A percentile compares a stretch with the other conserved stretches of the same genome.
phyloP scores from a whole-genome alignment of 768 basidiomycete species.

The Floccularia luteovirens region DNA sequence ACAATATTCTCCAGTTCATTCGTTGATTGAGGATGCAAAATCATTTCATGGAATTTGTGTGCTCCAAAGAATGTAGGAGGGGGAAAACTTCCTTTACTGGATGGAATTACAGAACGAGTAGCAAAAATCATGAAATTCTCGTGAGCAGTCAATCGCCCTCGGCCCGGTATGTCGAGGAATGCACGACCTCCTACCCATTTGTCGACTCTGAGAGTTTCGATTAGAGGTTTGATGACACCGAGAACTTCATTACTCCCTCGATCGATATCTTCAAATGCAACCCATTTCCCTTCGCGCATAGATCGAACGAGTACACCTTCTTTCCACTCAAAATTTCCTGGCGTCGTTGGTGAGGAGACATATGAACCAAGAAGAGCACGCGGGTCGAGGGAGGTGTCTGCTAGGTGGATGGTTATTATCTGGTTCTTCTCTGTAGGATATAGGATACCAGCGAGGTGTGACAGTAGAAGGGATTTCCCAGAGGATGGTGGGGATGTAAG shows the following conservation, averaged over 20 bases:
- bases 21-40: constrained; percentile 49
- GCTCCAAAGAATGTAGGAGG: constrained; percentile 73
- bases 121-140: constrained; percentile 85
- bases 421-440: constrained; percentile 56
- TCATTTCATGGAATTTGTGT: constrained; percentile 75
- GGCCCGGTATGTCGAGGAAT: constrained; percentile 63
- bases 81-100: constrained; percentile 39
- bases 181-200: constrained; percentile 75
- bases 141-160: constrained; percentile 66
- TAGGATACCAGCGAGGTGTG: constrained; percentile 64
- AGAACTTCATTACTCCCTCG: constrained; percentile 85
- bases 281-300: constrained; percentile 86
- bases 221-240: constrained; percentile 76
- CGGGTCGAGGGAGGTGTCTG: constrained; percentile 93
- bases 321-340: constrained; percentile 94
- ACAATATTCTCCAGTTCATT: constrained; percentile 72
- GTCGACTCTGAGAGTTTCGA: constrained; percentile 60
- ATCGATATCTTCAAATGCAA: constrained; percentile 91
- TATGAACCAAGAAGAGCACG: constrained; percentile 92
- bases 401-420: constrained; percentile 81
- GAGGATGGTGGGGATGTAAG: constrained; percentile 82
- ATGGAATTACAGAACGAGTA: constrained; percentile 62
- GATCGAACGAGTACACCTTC: constrained; percentile 90
- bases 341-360: constrained; percentile 72
- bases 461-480: constrained; percentile 78